These are phyloP conservation scores for Arabis alpina DNA, from an alignment of 345 rosid species.

Conservation along the genomic window DNA sequence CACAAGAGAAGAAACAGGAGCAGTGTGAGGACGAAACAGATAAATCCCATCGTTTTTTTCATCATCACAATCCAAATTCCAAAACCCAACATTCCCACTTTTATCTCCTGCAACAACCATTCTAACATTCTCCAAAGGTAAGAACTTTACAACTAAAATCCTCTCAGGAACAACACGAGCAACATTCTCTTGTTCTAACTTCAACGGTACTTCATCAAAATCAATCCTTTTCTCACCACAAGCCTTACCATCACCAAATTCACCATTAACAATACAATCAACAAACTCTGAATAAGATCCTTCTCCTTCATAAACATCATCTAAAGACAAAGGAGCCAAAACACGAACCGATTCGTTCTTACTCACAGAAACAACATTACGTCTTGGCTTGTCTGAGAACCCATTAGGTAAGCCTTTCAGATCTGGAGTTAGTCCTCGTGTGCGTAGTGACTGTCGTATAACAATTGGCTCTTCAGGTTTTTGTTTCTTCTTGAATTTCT, in stretches of 20 bases:
- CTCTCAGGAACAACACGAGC: slow-evolving; percentile 71
- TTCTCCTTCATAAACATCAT: slow-evolving; percentile 49
- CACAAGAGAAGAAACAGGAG: slow-evolving; percentile 65
- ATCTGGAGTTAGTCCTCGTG: slow-evolving; percentile 73
- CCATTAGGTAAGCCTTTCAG: slow-evolving; percentile 47
- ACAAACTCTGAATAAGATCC: slow-evolving; percentile 45
- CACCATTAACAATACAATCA: slow-evolving; percentile 25
- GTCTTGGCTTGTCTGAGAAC: slow-evolving; percentile 27
- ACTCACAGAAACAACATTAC: neutral
- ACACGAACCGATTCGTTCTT: slow-evolving; percentile 28
- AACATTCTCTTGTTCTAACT: slow-evolving; percentile 59
- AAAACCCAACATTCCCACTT: slow-evolving; percentile 68
- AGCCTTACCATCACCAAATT: slow-evolving; percentile 18
- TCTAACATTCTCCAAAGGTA: slow-evolving; percentile 59
- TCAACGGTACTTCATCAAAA: slow-evolving; percentile 49
- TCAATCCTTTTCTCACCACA: slow-evolving; percentile 36
- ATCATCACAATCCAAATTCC: slow-evolving; percentile 60
- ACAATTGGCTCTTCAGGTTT: slow-evolving; percentile 55
- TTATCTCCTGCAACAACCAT: slow-evolving; percentile 75
- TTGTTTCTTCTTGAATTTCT: slow-evolving; percentile 53
- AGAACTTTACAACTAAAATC: slow-evolving; percentile 57
- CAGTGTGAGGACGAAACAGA: slow-evolving; percentile 60
- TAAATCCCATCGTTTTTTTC: slow-evolving; percentile 56
- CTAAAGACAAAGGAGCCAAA: slow-evolving; percentile 56
- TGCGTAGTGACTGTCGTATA: slow-evolving; percentile 65